Percentiles rank a stretch among this genome's conserved stretches.
These are phyloP conservation scores for Arthrobotrys sinensis DNA, from an alignment of 2,329 filamentous ascomycete species.

Conservation along the genomic window DNA sequence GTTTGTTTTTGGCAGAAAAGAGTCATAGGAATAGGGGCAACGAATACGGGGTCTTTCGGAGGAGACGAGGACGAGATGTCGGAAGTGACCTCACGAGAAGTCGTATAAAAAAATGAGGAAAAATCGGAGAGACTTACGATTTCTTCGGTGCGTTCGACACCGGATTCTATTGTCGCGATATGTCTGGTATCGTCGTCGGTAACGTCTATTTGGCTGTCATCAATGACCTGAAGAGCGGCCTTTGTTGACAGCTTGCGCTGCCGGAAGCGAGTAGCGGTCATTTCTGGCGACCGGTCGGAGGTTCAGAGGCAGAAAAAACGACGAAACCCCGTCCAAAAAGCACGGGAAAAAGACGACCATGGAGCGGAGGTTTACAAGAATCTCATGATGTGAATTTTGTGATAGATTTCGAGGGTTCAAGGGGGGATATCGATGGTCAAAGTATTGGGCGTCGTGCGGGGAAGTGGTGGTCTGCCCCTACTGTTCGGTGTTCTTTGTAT, in stretches of 20 bases:
- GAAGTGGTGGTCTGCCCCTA: constrained; percentile 65
- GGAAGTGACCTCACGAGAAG: constrained; percentile 44
- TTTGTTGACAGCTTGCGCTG: constrained; percentile 94
- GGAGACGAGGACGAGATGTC: constrained; percentile 45
- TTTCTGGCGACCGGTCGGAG: constrained; percentile 65
- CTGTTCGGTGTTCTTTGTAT: constrained; percentile 58
- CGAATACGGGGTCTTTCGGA: constrained; percentile 41
- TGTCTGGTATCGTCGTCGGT: constrained; percentile 88
- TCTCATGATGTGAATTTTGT: constrained; percentile 71
- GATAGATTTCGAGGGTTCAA: constrained; percentile 72
- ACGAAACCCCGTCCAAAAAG: constrained; percentile 72
- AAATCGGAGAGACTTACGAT: constrained; percentile 79
- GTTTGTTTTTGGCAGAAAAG: constrained; percentile 38
- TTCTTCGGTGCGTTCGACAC: constrained; percentile 97
- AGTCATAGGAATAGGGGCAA: constrained; percentile 41
- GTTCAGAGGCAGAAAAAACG: constrained; percentile 65
- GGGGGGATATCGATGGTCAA: constrained; percentile 73
- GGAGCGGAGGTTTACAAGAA: constrained; percentile 75
- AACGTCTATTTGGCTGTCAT: constrained; percentile 90
- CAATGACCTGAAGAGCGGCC: constrained; percentile 86
- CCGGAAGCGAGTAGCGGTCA: constrained; percentile 66
- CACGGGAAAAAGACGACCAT: constrained; percentile 77
- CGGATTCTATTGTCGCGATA: constrained; percentile 89
- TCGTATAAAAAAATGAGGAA: constrained; percentile 63
- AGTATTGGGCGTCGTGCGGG: constrained; percentile 71